Percentiles rank a stretch among this genome's conserved stretches.
These are phyloP conservation scores for Geopyxis carbonaria DNA, from an alignment of 495 filamentous ascomycete genomes.

Conservation along the genomic window DNA sequence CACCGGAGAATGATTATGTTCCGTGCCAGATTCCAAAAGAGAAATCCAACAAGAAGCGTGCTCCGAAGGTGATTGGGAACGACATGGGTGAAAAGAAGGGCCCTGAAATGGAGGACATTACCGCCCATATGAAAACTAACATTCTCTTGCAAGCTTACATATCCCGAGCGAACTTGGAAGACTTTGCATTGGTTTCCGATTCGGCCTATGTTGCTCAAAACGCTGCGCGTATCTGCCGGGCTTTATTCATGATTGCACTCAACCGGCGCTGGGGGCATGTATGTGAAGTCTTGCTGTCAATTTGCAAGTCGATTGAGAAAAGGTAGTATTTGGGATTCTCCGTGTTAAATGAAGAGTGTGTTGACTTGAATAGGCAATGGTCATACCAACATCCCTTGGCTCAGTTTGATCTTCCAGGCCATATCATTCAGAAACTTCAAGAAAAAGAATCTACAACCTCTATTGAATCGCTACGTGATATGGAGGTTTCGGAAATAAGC, in stretches of 20 bases:
- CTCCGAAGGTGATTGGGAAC: slow-evolving; percentile 4
- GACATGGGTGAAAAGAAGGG: slow-evolving; percentile 1
- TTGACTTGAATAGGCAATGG: slow-evolving; percentile 55
- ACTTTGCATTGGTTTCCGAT: slow-evolving; percentile 84
- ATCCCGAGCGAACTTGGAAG: slow-evolving; percentile 69
- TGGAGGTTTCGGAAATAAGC: slow-evolving; percentile 84
- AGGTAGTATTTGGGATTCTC: no score
- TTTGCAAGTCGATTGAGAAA: slow-evolving; percentile 94
- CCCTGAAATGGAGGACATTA: slow-evolving; percentile 32
- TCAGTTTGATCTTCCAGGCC: slow-evolving; percentile 80
- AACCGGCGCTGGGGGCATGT: slow-evolving; percentile 90
- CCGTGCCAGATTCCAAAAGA: slow-evolving; percentile 39
- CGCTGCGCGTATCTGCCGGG: slow-evolving; percentile 79
- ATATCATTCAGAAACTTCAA: slow-evolving; percentile 69
- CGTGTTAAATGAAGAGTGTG: not conserved
- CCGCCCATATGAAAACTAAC: slow-evolving; percentile 81
- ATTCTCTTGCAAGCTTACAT: slow-evolving; percentile 90
- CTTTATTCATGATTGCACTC: slow-evolving; percentile 91
- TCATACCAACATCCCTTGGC: slow-evolving; percentile 84
- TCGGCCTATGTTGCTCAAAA: slow-evolving; percentile 92
- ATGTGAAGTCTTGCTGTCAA: slow-evolving; percentile 68
- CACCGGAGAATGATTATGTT: slow-evolving; percentile 40
- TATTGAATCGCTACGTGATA: slow-evolving; percentile 71
- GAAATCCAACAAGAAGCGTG: not conserved
- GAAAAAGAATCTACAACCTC: slow-evolving; percentile 50